A percentile compares a stretch with the other conserved stretches of the same genome.
phyloP scores from a whole-genome alignment of 495 filamentous ascomycete species.

The Lasiosphaeriaceae sp. region DNA sequence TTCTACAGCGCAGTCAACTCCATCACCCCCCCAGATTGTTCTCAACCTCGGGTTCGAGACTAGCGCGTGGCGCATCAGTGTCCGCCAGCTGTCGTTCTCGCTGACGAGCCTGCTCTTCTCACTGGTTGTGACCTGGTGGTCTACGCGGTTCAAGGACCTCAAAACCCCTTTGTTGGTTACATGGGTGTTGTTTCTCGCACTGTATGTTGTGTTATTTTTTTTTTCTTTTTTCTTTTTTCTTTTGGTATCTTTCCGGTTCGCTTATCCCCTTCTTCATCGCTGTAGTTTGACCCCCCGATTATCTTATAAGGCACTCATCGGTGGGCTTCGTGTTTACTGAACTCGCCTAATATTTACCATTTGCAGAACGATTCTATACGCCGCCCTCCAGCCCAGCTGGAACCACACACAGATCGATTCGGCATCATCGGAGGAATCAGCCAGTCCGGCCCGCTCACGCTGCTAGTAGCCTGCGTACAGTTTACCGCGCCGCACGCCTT shows the following conservation, averaged over 20 bases:
- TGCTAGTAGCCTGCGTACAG: conserved; percentile 50
- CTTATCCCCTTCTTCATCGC: too few species aligned
- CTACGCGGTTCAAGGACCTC: conserved; percentile 49
- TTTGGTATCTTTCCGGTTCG: too few species aligned
- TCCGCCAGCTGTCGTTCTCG: conserved; percentile 47
- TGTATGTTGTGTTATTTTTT: conserved; percentile 26
- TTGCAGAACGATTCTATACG: conserved; percentile 41
- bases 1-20: conserved; percentile 56
- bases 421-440: conserved; percentile 49
- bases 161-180: conserved; percentile 46
- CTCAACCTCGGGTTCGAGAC: conserved; percentile 52
- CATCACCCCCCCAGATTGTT: conserved; percentile 48
- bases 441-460: conserved; percentile 45
- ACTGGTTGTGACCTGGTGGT: conserved; percentile 44
- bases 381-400: conserved; percentile 43
- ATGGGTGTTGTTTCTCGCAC: conserved; percentile 45
- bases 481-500: conserved; percentile 53
- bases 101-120: conserved; percentile 32
- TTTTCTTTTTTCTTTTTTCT: too few species aligned
- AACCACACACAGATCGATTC: conserved; percentile 45
- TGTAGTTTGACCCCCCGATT: too few species aligned
- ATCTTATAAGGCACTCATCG: too few species aligned
- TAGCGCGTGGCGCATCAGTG: conserved; percentile 40
- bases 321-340: too few species aligned
- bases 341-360: background rate